Base-by-base conservation (phyloP, 768 basidiomycete genomes). In the Tricholoma furcatifolium region DNA sequence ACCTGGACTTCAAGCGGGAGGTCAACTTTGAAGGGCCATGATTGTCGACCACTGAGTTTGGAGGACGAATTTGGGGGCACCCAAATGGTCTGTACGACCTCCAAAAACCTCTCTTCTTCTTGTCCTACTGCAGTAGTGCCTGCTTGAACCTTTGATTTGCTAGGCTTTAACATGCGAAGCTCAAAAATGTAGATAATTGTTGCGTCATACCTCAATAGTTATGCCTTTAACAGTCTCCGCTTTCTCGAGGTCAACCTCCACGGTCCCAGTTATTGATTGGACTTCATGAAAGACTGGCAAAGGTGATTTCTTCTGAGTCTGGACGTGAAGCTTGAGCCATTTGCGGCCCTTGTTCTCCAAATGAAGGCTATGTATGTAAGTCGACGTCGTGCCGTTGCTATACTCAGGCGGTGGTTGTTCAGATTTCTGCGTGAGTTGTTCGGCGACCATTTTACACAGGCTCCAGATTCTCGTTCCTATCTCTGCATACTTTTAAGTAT, bases 51-150 rank as follows among this genome's bases (percentile, higher is more conserved):
- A 17, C 70, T 67, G 27, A 77, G 58, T 47, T 78, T 80, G 30
- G 67, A 66, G 7, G 65, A 49, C 35, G 59, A 51, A 45, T 62
- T 44, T 15, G 54, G 43, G 56, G 65, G 66, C 11, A 68, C 67
- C 77, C 80, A 82, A 2, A 85, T 58, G 21, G 62, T 64, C 30
- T 75, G 64, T 17, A 73, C 68, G 15, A 74, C 50, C 15, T 77
- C 65, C 10, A 83, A 66, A 60, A 83, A 84, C 6, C 63, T 44
- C 1, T 70, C 60, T 51, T 82, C 79, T 46, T 84, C 80, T 56
- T 84, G 82, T 12, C 80, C 80, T 4, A 83, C 79, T 2, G 76
- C 65, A 4, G 80, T 82, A 15, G 77, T 76, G 5, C 77, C 75
- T 27, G 68, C 81, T 32, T 67, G 65, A 9, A 81, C 64, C 82